Base-by-base conservation (phyloP, 2,329 filamentous ascomycete genomes). In the Botrytis cinerea region DNA sequence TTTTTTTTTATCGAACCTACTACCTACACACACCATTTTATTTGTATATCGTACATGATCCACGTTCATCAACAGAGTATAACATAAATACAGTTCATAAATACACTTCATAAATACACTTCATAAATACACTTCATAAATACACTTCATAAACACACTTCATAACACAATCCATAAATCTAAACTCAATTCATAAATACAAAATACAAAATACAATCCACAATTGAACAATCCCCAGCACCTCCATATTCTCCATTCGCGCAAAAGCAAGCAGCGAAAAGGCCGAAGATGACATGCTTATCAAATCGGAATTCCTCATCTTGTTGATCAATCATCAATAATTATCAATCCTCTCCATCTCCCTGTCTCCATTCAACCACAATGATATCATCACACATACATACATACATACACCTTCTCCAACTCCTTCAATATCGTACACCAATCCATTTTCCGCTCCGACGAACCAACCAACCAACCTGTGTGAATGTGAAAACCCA, bases 371-470 rank as follows among this genome's bases (percentile, higher is more conserved):
- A 63, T 63, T 32, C 0, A 63, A 22, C 18, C n/a, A 22, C 28
- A 25, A 48, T 66, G 63, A 66, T 48, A 66, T 66, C 63, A 66
- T 66, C 28, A 28, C 28, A 28, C 45, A 14, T 54, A 54, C 48
- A 54, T 54, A 16, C 6, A n/a, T n/a, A 51, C 22, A 1, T 48
- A 48, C 63, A 48, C 48, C 62, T 25, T 40, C 38, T 43, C 25
- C n/a, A 32, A 63, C 61, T 43, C 43, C 46, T 35, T 66, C 10
- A 51, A 51, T 9, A 48, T 48, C 20, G 20, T 22, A 48, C 0
- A 46, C 9, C 38, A 22, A 62, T 48, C 28, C 20, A 25, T 66
- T 63, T 20, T 35, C 35, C 38, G 28, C 62, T 66, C 43, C 38
- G 6, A 45, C 59, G 18, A 38, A 59, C 28, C 35, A 35, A 35